A percentile compares a stretch with the other conserved stretches of the same genome.
Conservation (phyloP, 495 filamentous ascomycete species). For the Lichenothelia convexa region DNA sequence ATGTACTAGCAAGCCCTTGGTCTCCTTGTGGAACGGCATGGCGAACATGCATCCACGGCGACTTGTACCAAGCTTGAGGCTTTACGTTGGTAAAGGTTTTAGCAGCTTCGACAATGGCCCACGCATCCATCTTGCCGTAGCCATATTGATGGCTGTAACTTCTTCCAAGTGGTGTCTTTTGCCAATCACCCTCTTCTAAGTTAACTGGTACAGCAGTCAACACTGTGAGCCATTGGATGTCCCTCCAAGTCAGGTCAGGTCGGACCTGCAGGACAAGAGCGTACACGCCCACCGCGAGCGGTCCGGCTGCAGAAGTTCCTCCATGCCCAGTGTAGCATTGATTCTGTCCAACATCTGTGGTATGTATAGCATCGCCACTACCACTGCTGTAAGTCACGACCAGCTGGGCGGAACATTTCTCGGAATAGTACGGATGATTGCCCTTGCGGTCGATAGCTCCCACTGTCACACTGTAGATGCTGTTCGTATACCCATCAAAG, state of each 20-base stretch:
- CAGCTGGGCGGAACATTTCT: constrained; percentile 85
- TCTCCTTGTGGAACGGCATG: constrained; percentile 74
- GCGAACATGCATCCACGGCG: constrained; percentile 81
- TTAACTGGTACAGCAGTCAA: constrained; percentile 70
- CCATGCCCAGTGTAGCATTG: constrained; percentile 63
- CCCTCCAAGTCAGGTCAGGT: constrained; percentile 81
- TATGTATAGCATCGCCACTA: constrained; percentile 73
- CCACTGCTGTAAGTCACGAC: constrained; percentile 95
- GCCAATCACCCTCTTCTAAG: constrained; percentile 60
- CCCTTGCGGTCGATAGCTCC: constrained; percentile 82
- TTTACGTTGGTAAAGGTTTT: constrained; percentile 78
- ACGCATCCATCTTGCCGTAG: constrained; percentile 86
- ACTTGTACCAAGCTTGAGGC: constrained; percentile 90
- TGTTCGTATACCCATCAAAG: constrained; percentile 98
- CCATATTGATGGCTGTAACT: constrained; percentile 88
- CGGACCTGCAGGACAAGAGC: constrained; percentile 79
- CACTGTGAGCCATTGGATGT: constrained; percentile 80
- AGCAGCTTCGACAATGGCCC: constrained; percentile 66
- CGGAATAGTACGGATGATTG: constrained; percentile 78
- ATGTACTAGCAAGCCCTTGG: constrained; percentile 56
- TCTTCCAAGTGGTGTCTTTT: constrained; percentile 57
- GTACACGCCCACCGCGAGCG: constrained; percentile 75
- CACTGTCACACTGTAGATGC: constrained; percentile 94
- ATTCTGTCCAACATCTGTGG: constrained; percentile 80
- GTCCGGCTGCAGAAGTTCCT: constrained; percentile 92